Percentiles rank a stretch among this genome's conserved stretches.
phyloP scores from a whole-genome alignment of 2,329 filamentous ascomycete species.

The Pseudophaeomoniella oleicola region DNA sequence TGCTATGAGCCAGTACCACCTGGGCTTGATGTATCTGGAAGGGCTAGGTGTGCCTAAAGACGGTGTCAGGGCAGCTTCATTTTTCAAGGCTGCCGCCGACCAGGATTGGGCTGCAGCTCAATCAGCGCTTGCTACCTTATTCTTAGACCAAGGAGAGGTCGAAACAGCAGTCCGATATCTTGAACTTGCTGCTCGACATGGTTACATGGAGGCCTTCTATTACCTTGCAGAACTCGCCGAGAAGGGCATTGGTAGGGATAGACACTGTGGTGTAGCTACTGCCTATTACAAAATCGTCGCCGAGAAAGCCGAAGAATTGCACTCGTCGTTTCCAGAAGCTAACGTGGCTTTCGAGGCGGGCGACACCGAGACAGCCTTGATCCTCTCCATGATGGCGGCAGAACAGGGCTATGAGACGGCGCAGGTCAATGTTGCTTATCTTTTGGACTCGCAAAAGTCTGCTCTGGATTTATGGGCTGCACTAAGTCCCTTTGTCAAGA shows the following conservation, averaged over 20 bases:
- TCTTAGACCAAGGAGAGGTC: conserved; percentile 80
- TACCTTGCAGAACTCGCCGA: conserved; percentile 81
- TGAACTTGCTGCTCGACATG: conserved; percentile 67
- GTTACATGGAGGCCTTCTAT: conserved; percentile 79
- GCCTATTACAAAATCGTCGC: conserved; percentile 72
- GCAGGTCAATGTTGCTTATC: conserved; percentile 78
- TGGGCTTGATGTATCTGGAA: conserved; percentile 71
- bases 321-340: conserved; percentile 69
- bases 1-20: conserved; percentile 67
- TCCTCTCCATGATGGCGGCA: conserved; percentile 73
- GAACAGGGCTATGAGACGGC: conserved; percentile 85
- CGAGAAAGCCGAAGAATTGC: conserved; percentile 55
- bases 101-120: conserved; percentile 69
- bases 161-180: conserved; percentile 70
- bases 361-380: conserved; percentile 63
- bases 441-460: conserved; percentile 62
- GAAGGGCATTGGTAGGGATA: conserved; percentile 65
- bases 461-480: conserved; percentile 41
- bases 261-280: conserved; percentile 61
- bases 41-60: conserved; percentile 62
- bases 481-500: conserved; percentile 36
- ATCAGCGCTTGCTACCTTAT: conserved; percentile 68
- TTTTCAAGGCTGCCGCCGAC: conserved; percentile 66
- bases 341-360: conserved; percentile 69
- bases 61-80: conserved; percentile 54